A percentile compares a stretch with the other conserved stretches of the same genome.
Conservation (phyloP, 2,329 filamentous ascomycete genomes). For the Cladophialophora bantiana region DNA sequence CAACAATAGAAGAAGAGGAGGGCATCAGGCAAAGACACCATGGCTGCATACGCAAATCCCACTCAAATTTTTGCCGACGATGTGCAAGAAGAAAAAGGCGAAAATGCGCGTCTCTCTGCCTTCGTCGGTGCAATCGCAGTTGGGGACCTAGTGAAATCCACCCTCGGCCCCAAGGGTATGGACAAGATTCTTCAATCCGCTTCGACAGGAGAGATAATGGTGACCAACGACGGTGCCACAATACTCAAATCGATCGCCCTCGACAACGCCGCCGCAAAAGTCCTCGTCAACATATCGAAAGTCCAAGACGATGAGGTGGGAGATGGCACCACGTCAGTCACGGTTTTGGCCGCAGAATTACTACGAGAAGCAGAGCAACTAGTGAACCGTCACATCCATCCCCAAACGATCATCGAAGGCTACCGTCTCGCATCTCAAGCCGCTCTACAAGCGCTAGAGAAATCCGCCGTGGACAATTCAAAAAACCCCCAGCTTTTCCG, state of each 20-base stretch:
- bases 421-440: constrained; percentile 96
- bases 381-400: constrained; percentile 97
- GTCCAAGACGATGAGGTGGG: constrained; percentile 99
- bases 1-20: background rate
- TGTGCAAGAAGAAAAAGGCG: constrained; percentile 96
- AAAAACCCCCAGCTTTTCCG: constrained; percentile 82
- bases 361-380: constrained; percentile 96
- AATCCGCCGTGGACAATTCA: constrained; percentile 88
- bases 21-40: background rate
- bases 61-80: constrained; percentile 98
- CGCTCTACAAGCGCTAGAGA: constrained; percentile 82
- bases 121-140: constrained; percentile 99
- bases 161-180: constrained; percentile 96
- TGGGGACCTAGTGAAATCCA: constrained; percentile 96
- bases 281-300: constrained; percentile 98
- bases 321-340: constrained; percentile 97
- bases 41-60: constrained; percentile 63
- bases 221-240: constrained; percentile 97
- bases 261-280: constrained; percentile 97
- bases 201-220: constrained; percentile 95
- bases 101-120: constrained; percentile 97
- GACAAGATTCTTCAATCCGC: constrained; percentile 97
- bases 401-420: constrained; percentile 98
- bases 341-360: constrained; percentile 92
- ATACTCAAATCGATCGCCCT: constrained; percentile 98